Evolutionary conservation across 2,329 filamentous ascomycete genomes (phyloP).

Genomic region (Whalleya microplaca): DNA sequence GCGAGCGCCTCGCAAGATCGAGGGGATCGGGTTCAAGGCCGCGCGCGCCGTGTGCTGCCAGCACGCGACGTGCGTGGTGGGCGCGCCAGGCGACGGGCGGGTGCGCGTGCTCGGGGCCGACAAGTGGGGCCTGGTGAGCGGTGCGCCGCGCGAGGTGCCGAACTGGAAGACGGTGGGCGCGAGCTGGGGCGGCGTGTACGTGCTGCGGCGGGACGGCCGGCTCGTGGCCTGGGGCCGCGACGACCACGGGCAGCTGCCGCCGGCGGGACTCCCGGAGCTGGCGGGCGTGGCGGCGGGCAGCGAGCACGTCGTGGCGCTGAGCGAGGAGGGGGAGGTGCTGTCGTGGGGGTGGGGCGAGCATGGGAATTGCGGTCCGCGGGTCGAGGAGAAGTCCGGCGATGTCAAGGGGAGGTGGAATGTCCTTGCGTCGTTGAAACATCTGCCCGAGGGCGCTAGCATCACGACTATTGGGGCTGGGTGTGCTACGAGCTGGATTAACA

Average conservation of each 20-base stretch:
- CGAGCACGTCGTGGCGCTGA: conserved; percentile 82
- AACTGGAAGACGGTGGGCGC: conserved; percentile 72
- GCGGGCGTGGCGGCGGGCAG: conserved; percentile 78
- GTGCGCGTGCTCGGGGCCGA: conserved; percentile 73
- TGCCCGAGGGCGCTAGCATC: conserved; percentile 57
- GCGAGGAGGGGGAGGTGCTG: conserved; percentile 67
- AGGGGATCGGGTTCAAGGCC: conserved; percentile 63
- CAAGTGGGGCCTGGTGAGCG: conserved; percentile 69
- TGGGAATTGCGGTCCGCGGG: conserved; percentile 84
- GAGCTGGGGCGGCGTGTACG: conserved; percentile 81
- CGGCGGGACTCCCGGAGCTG: conserved; percentile 61
- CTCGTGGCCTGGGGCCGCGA: conserved; percentile 80
- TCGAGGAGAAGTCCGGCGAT: conserved; percentile 58
- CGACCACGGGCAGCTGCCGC: conserved; percentile 81
- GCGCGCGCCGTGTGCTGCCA: conserved; percentile 74
- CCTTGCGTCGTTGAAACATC: conserved; percentile 61
- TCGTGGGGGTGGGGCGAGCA: conserved; percentile 98
- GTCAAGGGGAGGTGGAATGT: conserved; percentile 72
- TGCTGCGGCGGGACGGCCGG: conserved; percentile 63
- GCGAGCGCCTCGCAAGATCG: conserved; percentile 64
- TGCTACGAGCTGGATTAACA: conserved; percentile 81
- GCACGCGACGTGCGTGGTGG: conserved; percentile 80
- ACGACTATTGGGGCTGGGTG: conserved; percentile 78
- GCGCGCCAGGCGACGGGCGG: conserved; percentile 57
- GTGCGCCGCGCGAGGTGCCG: conserved; percentile 55